Conservation (phyloP, 495 filamentous ascomycete genomes). For the Lasiosphaeris hirsuta region DNA sequence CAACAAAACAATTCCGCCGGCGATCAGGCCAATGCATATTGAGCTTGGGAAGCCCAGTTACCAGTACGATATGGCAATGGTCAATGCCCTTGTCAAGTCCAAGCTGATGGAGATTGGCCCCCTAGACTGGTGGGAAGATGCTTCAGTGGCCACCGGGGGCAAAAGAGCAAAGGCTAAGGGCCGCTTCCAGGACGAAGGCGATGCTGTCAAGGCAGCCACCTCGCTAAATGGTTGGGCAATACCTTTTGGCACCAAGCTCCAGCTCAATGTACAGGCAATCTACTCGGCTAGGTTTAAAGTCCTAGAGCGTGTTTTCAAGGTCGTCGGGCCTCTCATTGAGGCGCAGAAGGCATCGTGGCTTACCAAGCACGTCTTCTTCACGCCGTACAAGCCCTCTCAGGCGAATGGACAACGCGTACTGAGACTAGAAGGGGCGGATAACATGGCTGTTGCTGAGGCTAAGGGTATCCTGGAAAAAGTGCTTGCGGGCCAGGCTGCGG, state of each 20-base stretch:
- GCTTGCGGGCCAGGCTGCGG: constrained; percentile 19
- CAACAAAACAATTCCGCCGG: constrained; percentile 10
- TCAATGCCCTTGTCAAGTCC: constrained; percentile 18
- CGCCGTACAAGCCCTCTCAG: constrained; percentile 23
- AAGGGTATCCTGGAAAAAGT: constrained; percentile 36
- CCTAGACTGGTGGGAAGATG: constrained; percentile 33
- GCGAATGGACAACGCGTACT: constrained; percentile 23
- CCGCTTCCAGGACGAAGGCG: constrained; percentile 27
- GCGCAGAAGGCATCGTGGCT: constrained; percentile 26
- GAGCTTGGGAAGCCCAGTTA: constrained; percentile 25
- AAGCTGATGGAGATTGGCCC: constrained; percentile 27
- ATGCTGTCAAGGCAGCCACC: constrained; percentile 30
- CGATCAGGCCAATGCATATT: constrained; percentile 11
- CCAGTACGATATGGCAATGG: constrained; percentile 10
- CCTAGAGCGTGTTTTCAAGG: constrained; percentile 31
- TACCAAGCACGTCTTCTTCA: constrained; percentile 25
- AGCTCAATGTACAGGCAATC: constrained; percentile 30
- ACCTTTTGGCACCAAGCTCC: constrained; percentile 20
- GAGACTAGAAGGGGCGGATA: constrained; percentile 42
- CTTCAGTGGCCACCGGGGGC: constrained; percentile 5
- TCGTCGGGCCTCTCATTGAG: constrained; percentile 32
- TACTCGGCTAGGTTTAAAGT: constrained; percentile 38
- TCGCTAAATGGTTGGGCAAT: constrained; percentile 21
- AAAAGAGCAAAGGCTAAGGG: constrained; percentile 34
- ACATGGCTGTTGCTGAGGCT: constrained; percentile 33